Conservation (phyloP, 2,329 filamentous ascomycete species). For the Calcarisporium arbuscula region DNA sequence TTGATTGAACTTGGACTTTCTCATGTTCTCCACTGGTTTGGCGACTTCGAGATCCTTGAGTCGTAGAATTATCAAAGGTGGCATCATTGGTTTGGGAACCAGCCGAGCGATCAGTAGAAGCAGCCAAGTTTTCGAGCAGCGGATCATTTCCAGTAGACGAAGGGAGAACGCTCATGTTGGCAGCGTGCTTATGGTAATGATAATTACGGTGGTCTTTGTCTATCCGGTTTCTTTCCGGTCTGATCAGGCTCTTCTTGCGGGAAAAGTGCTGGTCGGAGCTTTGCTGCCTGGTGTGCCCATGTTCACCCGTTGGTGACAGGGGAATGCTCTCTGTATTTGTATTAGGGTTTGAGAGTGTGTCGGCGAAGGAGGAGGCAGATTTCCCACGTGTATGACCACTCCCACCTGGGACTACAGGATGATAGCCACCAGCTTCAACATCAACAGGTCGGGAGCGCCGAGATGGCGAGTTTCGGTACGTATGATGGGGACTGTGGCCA, state of each 20-base stretch:
- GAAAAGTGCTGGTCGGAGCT: slow-evolving; percentile 31
- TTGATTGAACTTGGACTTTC: slow-evolving; percentile 24
- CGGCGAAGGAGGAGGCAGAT: slow-evolving; percentile 52
- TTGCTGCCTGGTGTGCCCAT: slow-evolving; percentile 23
- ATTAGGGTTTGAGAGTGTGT: slow-evolving; percentile 50
- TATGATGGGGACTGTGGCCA: slow-evolving; percentile 54
- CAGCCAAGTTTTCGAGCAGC: slow-evolving; percentile 71
- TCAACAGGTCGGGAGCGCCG: slow-evolving; percentile 62
- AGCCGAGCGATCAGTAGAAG: slow-evolving; percentile 48
- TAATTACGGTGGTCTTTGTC: slow-evolving; percentile 89
- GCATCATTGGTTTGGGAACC: slow-evolving; percentile 37
- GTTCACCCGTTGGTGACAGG: slow-evolving; percentile 39
- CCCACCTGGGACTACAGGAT: slow-evolving; percentile 32
- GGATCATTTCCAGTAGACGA: slow-evolving; percentile 92
- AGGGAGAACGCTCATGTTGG: slow-evolving; percentile 83
- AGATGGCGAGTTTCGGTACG: slow-evolving; percentile 63
- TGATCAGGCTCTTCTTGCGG: slow-evolving; percentile 82
- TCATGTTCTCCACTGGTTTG: slow-evolving; percentile 25
- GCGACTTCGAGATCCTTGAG: slow-evolving; percentile 27
- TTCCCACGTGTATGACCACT: slow-evolving; percentile 47
- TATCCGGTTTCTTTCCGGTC: slow-evolving; percentile 81
- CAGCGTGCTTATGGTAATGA: slow-evolving; percentile 89
- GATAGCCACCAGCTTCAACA: slow-evolving; percentile 58
- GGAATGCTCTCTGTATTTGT: slow-evolving; percentile 49
- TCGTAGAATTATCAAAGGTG: slow-evolving; percentile 39